Evolutionary conservation across 805 yeast species (phyloP).

Genomic region (Kregervanrija pseudodelftensis): DNA sequence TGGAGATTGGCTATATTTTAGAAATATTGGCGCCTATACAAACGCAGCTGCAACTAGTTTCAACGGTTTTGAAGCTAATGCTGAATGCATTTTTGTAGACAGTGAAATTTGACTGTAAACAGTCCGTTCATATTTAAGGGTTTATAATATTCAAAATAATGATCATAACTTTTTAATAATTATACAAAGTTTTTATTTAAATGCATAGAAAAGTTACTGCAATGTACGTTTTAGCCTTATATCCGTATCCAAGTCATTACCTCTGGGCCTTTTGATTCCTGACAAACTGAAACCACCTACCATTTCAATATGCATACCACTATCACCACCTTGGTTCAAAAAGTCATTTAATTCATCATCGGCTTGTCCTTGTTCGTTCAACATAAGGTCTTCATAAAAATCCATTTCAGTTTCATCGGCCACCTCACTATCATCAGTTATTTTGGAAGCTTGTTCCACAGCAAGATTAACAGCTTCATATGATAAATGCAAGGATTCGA

Average conservation of each 20-base stretch:
- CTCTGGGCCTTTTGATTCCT: conserved; percentile 18
- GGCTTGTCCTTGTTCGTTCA: conserved; percentile 21
- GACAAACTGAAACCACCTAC: conserved; percentile 14
- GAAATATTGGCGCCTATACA: conserved; percentile 86
- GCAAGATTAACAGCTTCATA: conserved; percentile 17
- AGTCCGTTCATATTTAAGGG: neutral
- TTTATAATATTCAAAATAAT: neutral
- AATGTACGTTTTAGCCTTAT: conserved; percentile 1
- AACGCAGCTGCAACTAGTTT: conserved; percentile 86
- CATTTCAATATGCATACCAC: conserved; percentile 24
- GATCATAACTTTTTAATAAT: neutral
- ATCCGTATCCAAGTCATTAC: conserved; percentile 2
- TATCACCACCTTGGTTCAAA: conserved; percentile 11
- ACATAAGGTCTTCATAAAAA: conserved; percentile 9
- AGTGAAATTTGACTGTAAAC: conserved; percentile 4
- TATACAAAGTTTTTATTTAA: neutral
- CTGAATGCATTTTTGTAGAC: conserved; percentile 58
- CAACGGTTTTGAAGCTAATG: conserved; percentile 72
- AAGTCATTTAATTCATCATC: conserved; percentile 22
- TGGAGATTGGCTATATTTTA: conserved; percentile 92
- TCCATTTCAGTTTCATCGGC: neutral
- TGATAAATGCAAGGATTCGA: conserved; percentile 15
- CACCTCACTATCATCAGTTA: neutral
- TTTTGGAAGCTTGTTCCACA: conserved; percentile 12
- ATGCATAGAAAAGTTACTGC: neutral